Base-by-base conservation (phyloP, 169 alveolate species). In the Eimeria falciformis region DNA sequence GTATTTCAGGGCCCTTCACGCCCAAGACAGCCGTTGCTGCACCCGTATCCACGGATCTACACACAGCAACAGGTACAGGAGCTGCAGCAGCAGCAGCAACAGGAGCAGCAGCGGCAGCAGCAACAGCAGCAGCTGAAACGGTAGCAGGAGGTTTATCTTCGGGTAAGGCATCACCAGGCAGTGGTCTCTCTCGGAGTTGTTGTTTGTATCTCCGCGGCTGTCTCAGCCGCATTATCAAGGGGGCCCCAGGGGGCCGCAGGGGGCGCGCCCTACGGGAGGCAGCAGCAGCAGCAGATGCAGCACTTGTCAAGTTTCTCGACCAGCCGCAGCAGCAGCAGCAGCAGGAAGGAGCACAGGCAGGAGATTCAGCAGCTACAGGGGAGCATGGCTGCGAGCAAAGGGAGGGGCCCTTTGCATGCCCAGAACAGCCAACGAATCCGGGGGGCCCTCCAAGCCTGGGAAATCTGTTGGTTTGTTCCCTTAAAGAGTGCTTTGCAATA, bases 281-380 rank as follows among this genome's bases (percentile, higher is more conserved):
- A 62, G 73, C 29, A n/a, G 37, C 29, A n/a, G 73, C 73, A n/a
- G 73, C 73, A n/a, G 73, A 62, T n/a, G 73, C 29, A 6, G 37
- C 37, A 9, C 25, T 62, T 6, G 73, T n/a, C 17, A 29, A 62
- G 33, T 29, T 62, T 14, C 73, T 62, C 33, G 73, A 14, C 37
- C 73, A 62, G 73, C 73, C 12, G 73, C 73, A 50, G 62, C 62
- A 50, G n/a, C 62, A 62, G 73, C 73, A 62, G 29, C 73, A 62
- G 29, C 37, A n/a, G 17, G 37, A 14, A 62, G 37, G 25, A n/a
- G 73, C 62, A 12, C 23, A 12, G 18, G 62, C 62, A 50, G 62
- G 11, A 50, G 62, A 12, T 50, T n/a, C 73, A 14, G 73, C 73
- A 14, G 46, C 73, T 14, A 29, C 73, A 62, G 73, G 12, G 25